These are phyloP conservation scores for Coemansia sp. DNA, from an alignment of 192 early-diverging fungal species.

Conservation along the genomic window DNA sequence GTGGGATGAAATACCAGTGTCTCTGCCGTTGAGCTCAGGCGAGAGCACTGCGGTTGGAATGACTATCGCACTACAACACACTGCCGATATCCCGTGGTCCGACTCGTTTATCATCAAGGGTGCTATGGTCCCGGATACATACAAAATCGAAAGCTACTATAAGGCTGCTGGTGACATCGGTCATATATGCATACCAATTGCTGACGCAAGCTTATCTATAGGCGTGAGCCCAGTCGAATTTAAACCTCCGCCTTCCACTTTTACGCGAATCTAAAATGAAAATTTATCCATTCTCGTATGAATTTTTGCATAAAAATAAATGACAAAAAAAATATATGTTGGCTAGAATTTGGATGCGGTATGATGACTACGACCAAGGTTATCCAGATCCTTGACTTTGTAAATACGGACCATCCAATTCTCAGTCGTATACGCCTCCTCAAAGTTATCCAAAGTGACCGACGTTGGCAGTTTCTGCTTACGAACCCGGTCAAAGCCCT, in stretches of 20 bases:
- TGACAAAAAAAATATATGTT: not conserved
- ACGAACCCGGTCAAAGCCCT: constrained; percentile 85
- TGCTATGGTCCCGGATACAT: constrained; percentile 7
- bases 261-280: constrained; percentile 27
- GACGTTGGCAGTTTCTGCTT: constrained; percentile 71
- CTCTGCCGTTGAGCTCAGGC: constrained; percentile 49
- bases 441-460: constrained; percentile 82
- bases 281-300: not conserved
- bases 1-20: constrained; percentile 31
- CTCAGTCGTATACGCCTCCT: constrained; percentile 92
- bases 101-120: constrained; percentile 32
- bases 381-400: constrained; percentile 95
- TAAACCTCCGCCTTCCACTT: constrained; percentile 25
- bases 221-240: constrained; percentile 45
- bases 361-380: constrained; percentile 72
- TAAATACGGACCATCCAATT: constrained; percentile 99
- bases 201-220: constrained; percentile 1
- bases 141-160: constrained; percentile 27
- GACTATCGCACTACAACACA: constrained; percentile 17
- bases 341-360: constrained; percentile 20
- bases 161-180: not conserved
- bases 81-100: constrained; percentile 34
- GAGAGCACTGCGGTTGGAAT: constrained; percentile 26
- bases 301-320: not conserved
- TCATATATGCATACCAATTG: constrained; percentile 23